A percentile compares a stretch with the other conserved stretches of the same genome.
phyloP scores from a whole-genome alignment of 2,329 filamentous ascomycete species.

The Huntiella abstrusa region DNA sequence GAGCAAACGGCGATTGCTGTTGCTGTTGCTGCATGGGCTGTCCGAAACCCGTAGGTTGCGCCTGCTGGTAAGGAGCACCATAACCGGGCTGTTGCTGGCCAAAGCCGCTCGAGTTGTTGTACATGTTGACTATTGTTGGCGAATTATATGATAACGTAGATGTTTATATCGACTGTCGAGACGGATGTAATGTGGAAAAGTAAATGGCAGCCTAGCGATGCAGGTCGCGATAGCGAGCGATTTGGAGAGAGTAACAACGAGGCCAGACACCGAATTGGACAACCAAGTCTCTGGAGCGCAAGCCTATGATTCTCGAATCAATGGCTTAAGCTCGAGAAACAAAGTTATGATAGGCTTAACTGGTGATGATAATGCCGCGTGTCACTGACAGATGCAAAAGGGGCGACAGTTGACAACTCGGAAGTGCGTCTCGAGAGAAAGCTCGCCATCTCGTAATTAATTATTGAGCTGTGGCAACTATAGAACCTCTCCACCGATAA shows the following conservation, averaged over 20 bases:
- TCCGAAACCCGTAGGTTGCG: conserved; percentile 6
- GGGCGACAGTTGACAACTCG: background rate
- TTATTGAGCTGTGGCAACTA: background rate
- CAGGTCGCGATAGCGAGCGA: conserved; percentile 1
- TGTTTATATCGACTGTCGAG: background rate
- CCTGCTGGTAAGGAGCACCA: conserved; percentile 26
- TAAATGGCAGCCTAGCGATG: too few species aligned
- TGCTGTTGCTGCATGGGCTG: conserved; percentile 22
- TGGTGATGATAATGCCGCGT: background rate
- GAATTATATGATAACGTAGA: background rate
- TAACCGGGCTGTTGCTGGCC: conserved; percentile 35
- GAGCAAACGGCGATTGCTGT: conserved; percentile 33
- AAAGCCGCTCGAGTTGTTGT: conserved; percentile 73
- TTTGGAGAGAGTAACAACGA: background rate
- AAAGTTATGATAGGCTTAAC: background rate
- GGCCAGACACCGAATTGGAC: conserved; percentile 1
- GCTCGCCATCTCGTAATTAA: background rate
- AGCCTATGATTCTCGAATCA: background rate
- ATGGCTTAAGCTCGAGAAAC: background rate
- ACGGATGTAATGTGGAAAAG: too few species aligned
- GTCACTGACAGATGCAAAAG: conserved; percentile 1
- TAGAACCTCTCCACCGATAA: background rate
- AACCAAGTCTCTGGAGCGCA: background rate
- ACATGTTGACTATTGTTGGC: conserved; percentile 40
- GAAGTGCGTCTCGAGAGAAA: background rate